Base-by-base conservation (phyloP, 305 asterid genomes). In the Plantago rigida region DNA sequence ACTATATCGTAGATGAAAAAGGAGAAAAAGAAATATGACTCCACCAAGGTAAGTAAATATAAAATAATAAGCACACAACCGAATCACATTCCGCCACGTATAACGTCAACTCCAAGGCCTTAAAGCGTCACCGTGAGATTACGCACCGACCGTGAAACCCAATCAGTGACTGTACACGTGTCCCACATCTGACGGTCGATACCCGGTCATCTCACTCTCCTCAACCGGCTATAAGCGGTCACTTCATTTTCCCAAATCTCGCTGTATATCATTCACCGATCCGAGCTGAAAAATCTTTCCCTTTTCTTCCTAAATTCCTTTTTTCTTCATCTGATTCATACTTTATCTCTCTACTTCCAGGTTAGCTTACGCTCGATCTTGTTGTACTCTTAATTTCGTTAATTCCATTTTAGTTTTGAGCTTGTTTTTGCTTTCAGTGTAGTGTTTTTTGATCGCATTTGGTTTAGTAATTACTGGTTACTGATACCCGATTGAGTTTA, bases 181-280 rank as follows among this genome's bases (percentile, higher is more conserved):
- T 73, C 68, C 46, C 0, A 1, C 1, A 22, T 22, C 26, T 22
- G 26, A 22, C 26, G 26, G 26, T 2, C 26, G 2, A 22, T 22
- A 22, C 26, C 26, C 26, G 26, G 26, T 22, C 26, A 22, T 22
- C 1, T 22, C 26, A 22, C 26, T 22, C 68, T 48, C 56, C 56
- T 39, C 31, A 64, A 81, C 90, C 70, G 75, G 72, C 75, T 72
- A 39, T 52, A 64, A 55, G 81, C 84, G 77, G 94, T 82, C 50
- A 71, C 63, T 48, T 59, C 73, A 63, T 71, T 62, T 65, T 55
- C 64, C 52, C 69, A 58, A 77, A 74, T 77, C 80, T 84, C 86
- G 84, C 86, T 78, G 81, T 70, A 80, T 71, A 77, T 82, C 78
- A 75, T 71, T 46, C 69, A 69, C 71, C 74, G 73, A 77, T 71